Evolutionary conservation across 768 basidiomycete species (phyloP).

Genomic region (Leccinum rimulosum): DNA sequence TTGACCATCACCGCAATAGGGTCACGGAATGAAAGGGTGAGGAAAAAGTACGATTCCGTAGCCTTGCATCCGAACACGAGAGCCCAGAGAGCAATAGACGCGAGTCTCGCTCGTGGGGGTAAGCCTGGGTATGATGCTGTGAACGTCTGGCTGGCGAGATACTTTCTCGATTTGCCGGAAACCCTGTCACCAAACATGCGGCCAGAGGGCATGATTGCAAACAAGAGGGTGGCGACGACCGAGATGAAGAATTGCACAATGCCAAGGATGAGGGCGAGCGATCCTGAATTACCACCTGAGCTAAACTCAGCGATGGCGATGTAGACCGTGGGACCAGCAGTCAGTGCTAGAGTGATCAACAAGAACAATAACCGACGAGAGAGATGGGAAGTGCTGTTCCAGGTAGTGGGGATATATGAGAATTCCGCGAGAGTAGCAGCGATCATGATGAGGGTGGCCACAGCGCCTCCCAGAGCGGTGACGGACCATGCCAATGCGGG

Average conservation of each 20-base stretch:
- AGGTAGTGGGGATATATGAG: constrained; percentile 96
- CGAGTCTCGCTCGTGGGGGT: constrained; percentile 59
- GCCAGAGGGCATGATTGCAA: constrained; percentile 91
- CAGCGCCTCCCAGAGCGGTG: constrained; percentile 90
- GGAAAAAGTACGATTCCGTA: constrained; percentile 96
- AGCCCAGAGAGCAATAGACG: constrained; percentile 81
- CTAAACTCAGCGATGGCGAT: constrained; percentile 79
- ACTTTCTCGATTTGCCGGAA: constrained; percentile 91
- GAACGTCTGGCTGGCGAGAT: constrained; percentile 97
- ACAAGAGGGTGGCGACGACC: constrained; percentile 79
- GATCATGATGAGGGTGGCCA: constrained; percentile 97
- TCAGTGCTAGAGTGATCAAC: constrained; percentile 84
- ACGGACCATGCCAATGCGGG: constrained; percentile 91
- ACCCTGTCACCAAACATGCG: constrained; percentile 99
- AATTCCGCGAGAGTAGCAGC: constrained; percentile 92
- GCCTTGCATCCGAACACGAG: constrained; percentile 97
- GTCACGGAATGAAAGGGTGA: constrained; percentile 90
- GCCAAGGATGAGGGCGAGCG: constrained; percentile 85
- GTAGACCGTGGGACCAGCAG: constrained; percentile 92
- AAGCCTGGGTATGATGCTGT: constrained; percentile 91
- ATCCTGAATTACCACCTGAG: constrained; percentile 54
- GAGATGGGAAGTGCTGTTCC: constrained; percentile 98
- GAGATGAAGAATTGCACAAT: constrained; percentile 97
- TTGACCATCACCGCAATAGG: constrained; percentile 94
- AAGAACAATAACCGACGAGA: constrained; percentile 90